Conservation (phyloP, 106 monocot genomes). For the Dendrobium nobile region DNA sequence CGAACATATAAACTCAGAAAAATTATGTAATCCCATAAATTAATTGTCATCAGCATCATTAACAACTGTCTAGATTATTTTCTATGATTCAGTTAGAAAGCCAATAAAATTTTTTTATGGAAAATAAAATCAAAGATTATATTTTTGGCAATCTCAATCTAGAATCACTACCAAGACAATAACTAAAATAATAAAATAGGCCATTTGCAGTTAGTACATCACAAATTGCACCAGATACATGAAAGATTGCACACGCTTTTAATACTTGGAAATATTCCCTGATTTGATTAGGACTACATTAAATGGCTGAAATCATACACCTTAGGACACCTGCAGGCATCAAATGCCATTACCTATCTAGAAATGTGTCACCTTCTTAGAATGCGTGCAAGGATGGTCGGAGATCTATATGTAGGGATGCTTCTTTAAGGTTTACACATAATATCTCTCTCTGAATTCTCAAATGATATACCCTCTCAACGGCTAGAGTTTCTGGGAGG, state of each 20-base stretch:
- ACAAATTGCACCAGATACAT: not conserved
- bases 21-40: not conserved
- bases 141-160: not conserved
- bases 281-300: not conserved
- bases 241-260: not conserved
- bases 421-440: no score
- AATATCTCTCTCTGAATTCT: no score
- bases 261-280: not conserved
- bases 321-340: no score
- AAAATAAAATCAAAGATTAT: conserved; percentile 4
- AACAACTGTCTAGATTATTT: not conserved
- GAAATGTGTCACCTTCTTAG: no score
- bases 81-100: not conserved
- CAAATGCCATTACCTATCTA: no score
- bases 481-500: no score
- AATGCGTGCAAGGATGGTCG: no score
- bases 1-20: not conserved
- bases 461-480: no score
- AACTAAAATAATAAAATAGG: not conserved
- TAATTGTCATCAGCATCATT: not conserved
- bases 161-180: not conserved
- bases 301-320: not conserved
- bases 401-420: no score
- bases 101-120: not conserved
- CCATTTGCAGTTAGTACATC: not conserved